Evolutionary conservation across 2,329 filamentous ascomycete species (phyloP), one percentile per base, ranked within the genome.

Genomic region (Fusarium torreyae): DNA sequence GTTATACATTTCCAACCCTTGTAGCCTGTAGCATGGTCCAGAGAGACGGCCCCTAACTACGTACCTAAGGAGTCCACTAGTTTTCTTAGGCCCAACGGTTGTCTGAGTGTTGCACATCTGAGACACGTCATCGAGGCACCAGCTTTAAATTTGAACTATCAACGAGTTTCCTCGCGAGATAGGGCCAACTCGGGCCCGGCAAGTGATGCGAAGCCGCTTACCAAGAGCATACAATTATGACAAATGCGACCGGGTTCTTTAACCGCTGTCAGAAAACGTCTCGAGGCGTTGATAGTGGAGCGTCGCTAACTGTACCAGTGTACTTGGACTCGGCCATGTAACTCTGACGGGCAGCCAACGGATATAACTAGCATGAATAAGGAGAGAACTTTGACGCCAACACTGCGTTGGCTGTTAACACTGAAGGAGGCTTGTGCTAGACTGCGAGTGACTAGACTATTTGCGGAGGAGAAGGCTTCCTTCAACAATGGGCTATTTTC

Each of bases 71-170:
- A 53, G 54, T 53, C 7, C 5, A 24, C 51, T 57, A 54, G 60
- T 38, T 22, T 49, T 10, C 28, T 31, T 31, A 45, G 66, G 53
- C 56, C 56, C 57, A 66, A 66, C 49, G 66, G 52, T 66, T 68
- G 56, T 62, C 57, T 69, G 44, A 31, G 43, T 52, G 43, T 46
- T 63, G 50, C 39, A 59, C 28, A 45, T 62, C 66, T 69, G 66
- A 69, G 66, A 69, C 66, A 69, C 62, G 62, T 52, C 60, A 65
- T 52, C 52, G 49, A 24, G 44, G 39, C 33, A 58, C 28, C 18
- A 43, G 44, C 31, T 46, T 38, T 50, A 39, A 42, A 24, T 18
- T 22, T 14, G 39, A 42, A 10, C 28, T 31, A 10, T 31, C 28
- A 31, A 31, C 28, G 28, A 13, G 28, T 31, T 31, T 31, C 5